Evolutionary conservation across 371 early-diverging fungal genomes (phyloP).

Genomic region (Mucor sp.): DNA sequence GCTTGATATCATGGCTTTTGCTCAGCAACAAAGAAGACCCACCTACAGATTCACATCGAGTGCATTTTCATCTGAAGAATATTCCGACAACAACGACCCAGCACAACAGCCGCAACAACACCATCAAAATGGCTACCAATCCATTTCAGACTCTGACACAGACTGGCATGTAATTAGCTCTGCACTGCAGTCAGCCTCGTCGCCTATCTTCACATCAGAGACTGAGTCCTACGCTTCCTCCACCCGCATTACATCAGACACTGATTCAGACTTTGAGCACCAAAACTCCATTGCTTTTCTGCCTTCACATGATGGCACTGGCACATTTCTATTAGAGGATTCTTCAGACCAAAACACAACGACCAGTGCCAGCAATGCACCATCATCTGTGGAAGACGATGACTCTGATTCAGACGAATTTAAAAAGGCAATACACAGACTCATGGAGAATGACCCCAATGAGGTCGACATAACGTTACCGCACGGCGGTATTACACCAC

Average conservation of each 20-base stretch:
- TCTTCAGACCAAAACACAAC: conserved; percentile 24
- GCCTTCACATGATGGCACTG: conserved; percentile 55
- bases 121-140: conserved; percentile 6
- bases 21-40: conserved; percentile 45
- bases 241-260: conserved; percentile 30
- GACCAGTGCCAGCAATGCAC: not conserved
- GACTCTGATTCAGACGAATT: not conserved
- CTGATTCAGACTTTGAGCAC: conserved; percentile 36
- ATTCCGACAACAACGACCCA: not conserved
- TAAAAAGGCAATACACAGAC: not conserved
- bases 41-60: conserved; percentile 11
- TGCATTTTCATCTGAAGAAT: conserved; percentile 18
- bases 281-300: conserved; percentile 15
- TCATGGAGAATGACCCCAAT: not conserved
- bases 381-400: conserved; percentile 11
- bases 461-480: conserved; percentile 33
- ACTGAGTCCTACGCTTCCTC: conserved; percentile 25
- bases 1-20: conserved; percentile 42
- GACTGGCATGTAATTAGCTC: conserved; percentile 54
- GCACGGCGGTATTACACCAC: conserved; percentile 32
- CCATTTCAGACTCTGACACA: conserved; percentile 41
- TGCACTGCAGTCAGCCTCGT: conserved; percentile 17
- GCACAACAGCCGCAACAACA: not conserved
- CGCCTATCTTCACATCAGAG: conserved; percentile 32
- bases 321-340: conserved; percentile 36